Conservation (phyloP, 192 early-diverging fungal species). For the Podochytrium sp. region DNA sequence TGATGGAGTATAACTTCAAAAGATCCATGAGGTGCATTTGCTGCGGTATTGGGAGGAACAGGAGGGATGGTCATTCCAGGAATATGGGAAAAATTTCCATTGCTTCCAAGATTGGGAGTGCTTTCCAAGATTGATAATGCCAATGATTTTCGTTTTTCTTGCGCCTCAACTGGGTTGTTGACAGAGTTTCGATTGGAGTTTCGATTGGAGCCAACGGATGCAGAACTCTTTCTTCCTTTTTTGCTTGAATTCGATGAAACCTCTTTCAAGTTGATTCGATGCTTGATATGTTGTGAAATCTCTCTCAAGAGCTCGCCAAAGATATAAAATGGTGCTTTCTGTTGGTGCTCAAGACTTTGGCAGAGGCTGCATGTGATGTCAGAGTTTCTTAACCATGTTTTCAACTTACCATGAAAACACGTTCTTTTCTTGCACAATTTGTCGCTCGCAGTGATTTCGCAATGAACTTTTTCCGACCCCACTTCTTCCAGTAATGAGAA, state of each 20-base stretch:
- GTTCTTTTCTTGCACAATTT: background rate
- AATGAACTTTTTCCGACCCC: slow-evolving; percentile 26
- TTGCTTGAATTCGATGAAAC: slow-evolving; percentile 10
- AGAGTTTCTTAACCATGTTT: background rate
- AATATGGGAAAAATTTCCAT: too few relatives aligned
- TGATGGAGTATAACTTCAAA: too few relatives aligned
- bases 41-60: too few relatives aligned
- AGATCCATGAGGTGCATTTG: too few relatives aligned
- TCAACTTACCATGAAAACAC: slow-evolving; percentile 14
- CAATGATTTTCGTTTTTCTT: slow-evolving; percentile 11
- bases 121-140: slow-evolving; percentile 26
- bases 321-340: slow-evolving; percentile 25
- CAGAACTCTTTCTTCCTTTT: background rate
- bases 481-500: slow-evolving; percentile 19
- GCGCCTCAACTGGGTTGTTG: background rate
- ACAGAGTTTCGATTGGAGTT: slow-evolving; percentile 6
- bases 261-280: slow-evolving; percentile 9
- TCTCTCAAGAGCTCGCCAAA: slow-evolving; percentile 30
- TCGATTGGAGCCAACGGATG: background rate
- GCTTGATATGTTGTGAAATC: slow-evolving; percentile 19
- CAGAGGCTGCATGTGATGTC: background rate
- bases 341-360: slow-evolving; percentile 29
- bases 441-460: slow-evolving; percentile 1
- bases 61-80: too few relatives aligned
- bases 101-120: background rate